Percentiles rank a stretch among this genome's conserved stretches.
These are phyloP conservation scores for Penicillium sp. DNA, from an alignment of 2,329 filamentous ascomycete genomes.

Conservation along the genomic window DNA sequence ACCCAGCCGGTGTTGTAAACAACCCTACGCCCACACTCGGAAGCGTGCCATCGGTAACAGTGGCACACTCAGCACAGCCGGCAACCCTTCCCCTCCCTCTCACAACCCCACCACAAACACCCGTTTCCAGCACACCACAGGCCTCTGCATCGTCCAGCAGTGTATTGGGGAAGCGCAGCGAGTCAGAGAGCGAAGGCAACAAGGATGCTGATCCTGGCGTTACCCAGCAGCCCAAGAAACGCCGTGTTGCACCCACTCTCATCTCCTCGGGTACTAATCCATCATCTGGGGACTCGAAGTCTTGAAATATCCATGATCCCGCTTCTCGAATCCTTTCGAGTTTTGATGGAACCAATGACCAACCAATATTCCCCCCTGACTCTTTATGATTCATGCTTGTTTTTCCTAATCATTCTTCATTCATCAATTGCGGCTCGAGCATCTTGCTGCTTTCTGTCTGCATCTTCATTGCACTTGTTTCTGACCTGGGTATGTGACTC, in stretches of 20 bases:
- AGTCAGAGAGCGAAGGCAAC: conserved; percentile 48
- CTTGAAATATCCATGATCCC: not conserved
- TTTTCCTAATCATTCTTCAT: conserved; percentile 6
- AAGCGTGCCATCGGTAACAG: conserved; percentile 74
- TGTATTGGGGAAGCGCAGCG: conserved; percentile 55
- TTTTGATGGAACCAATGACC: not conserved
- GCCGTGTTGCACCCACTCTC: conserved; percentile 69
- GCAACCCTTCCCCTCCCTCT: conserved; percentile 72
- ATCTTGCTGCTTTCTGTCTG: not conserved
- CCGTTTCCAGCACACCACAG: conserved; percentile 54
- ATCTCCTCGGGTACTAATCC: conserved; percentile 42
- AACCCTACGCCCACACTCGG: conserved; percentile 79
- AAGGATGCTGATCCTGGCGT: conserved; percentile 48
- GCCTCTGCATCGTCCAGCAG: conserved; percentile 58
- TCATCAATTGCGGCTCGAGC: conserved; percentile 2
- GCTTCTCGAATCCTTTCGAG: not conserved
- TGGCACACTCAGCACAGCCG: conserved; percentile 61
- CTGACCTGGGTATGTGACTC: not conserved
- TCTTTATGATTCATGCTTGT: conserved; percentile 26
- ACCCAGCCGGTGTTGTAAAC: conserved; percentile 58
- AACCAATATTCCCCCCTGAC: not conserved
- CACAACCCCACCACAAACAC: conserved; percentile 89
- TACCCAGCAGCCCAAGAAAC: conserved; percentile 61
- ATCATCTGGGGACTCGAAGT: conserved; percentile 15
- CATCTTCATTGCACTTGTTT: not conserved